Evolutionary conservation across 2,329 filamentous ascomycete species (phyloP), one percentile per base, ranked within the genome.

Genomic region (Acrodontium crateriforme): DNA sequence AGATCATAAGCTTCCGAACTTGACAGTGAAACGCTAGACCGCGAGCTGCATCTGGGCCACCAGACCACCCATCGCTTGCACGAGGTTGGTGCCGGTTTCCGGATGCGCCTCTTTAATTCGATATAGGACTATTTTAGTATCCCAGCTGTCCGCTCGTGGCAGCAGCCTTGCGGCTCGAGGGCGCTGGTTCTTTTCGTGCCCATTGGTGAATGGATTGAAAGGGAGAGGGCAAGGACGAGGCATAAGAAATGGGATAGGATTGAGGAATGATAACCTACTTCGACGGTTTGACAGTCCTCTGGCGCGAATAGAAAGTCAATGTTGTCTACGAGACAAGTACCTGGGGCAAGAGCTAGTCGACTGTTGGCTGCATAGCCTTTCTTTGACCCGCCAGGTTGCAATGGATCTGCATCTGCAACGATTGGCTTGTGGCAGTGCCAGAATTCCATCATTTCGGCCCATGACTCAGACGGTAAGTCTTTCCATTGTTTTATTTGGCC

Each of bases 401-500:
- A n/a, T n/a, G n/a, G n/a, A n/a, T n/a, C n/a, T 10, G 13, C 13
- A 22, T 22, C 20, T 5, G 20, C 20, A 35, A 74, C 66, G 20
- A 63, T 55, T 2, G 91, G 89, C 55, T 95, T 95, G 54, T 98
- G 89, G 47, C 89, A 98, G 55, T 98, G 91, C 89, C 89, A 98
- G 43, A 98, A 92, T 53, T 98, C 91, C 89, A 98, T 98, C 85
- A 98, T 92, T 58, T 98, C 89, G 0, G 89, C 91, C 89, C 89
- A 98, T 47, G 93, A 87, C 44, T 92, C 84, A 47, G 84, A 93
- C 0, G 89, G 89, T 11, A 98, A 60, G 47, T 98, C 84, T 55
- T 87, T 93, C 87, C 89, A 98, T 19, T 58, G 53, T 20, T 53
- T 57, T 6, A 58, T 30, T 71, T 59, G 28, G 19, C 42, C 37